phyloP scores from a whole-genome alignment of 495 filamentous ascomycete genomes.

The Aspergillus cristatus region DNA sequence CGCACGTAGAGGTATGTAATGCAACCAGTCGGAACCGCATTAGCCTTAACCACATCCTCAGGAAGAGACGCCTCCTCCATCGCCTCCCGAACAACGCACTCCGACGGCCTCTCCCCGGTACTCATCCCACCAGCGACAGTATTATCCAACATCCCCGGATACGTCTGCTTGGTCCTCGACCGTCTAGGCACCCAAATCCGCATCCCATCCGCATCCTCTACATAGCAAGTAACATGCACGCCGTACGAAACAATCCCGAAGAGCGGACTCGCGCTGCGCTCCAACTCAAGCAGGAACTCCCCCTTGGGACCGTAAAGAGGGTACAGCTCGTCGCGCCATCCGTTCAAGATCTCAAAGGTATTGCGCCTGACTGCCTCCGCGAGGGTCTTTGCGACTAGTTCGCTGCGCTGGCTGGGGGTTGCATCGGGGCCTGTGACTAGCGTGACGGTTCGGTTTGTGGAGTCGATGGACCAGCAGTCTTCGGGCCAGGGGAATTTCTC shows the following conservation, averaged over 20 bases:
- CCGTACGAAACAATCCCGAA: constrained; percentile 85
- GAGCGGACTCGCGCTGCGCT: constrained; percentile 68
- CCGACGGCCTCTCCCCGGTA: constrained; percentile 64
- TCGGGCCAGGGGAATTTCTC: constrained; percentile 45
- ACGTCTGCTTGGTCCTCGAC: constrained; percentile 69
- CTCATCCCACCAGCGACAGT: constrained; percentile 86
- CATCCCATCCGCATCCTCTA: constrained; percentile 49
- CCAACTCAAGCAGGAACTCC: constrained; percentile 64
- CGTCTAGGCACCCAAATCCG: constrained; percentile 80
- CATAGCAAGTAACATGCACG: constrained; percentile 78
- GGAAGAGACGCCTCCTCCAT: constrained; percentile 86
- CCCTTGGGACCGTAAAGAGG: constrained; percentile 60
- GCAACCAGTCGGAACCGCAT: constrained; percentile 51
- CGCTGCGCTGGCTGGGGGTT: constrained; percentile 49
- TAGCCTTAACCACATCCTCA: constrained; percentile 53
- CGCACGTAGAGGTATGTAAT: constrained; percentile 83
- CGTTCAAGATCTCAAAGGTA: constrained; percentile 62
- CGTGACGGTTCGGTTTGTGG: constrained; percentile 36
- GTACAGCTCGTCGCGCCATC: constrained; percentile 88
- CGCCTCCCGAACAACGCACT: constrained; percentile 75
- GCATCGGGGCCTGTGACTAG: constrained; percentile 26
- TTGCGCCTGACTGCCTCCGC: constrained; percentile 51
- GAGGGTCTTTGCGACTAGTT: constrained; percentile 48
- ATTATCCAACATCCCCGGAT: constrained; percentile 84
- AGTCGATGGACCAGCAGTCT: constrained; percentile 44